A percentile compares a stretch with the other conserved stretches of the same genome.
phyloP scores from a whole-genome alignment of 202 grass and related monocot species.

The Bolboschoenoplectus hybrid region DNA sequence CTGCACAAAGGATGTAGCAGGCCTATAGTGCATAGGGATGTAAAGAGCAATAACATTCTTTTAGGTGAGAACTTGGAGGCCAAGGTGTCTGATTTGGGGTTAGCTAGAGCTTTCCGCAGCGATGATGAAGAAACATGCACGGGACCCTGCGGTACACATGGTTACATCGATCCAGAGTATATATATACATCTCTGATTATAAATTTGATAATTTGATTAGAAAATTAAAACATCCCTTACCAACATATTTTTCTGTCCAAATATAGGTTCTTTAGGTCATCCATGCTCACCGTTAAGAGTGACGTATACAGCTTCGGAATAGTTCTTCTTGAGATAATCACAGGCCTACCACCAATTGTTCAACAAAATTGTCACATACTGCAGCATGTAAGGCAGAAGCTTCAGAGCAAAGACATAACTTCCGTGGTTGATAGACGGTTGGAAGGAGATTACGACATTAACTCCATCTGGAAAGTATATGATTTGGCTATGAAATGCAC shows the following conservation, averaged over 20 bases:
- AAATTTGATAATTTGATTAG: background rate
- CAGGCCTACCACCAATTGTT: slow-evolving; percentile 31
- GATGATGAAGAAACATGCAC: background rate
- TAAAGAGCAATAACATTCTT: slow-evolving; percentile 44
- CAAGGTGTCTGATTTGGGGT: slow-evolving; percentile 42
- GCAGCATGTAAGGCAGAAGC: slow-evolving; percentile 39
- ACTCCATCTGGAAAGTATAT: slow-evolving; percentile 49
- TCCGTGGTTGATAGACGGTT: slow-evolving; percentile 38
- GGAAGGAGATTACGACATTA: slow-evolving; percentile 33
- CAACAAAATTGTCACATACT: slow-evolving; percentile 39
- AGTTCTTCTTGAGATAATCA: slow-evolving; percentile 55
- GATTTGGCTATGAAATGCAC: slow-evolving; percentile 50
- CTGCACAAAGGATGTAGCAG: slow-evolving; percentile 30
- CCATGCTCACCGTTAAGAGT: slow-evolving; percentile 45
- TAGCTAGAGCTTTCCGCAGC: slow-evolving; percentile 31
- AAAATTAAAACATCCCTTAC: background rate
- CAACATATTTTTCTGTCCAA: background rate
- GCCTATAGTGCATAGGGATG: slow-evolving; percentile 42
- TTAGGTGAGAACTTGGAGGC: slow-evolving; percentile 34
- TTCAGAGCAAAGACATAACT: slow-evolving; percentile 38
- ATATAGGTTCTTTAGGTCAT: slow-evolving; percentile 33
- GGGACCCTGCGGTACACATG: slow-evolving; percentile 11
- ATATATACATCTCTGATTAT: background rate
- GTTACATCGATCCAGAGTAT: slow-evolving; percentile 43
- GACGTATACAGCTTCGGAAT: slow-evolving; percentile 61